Evolutionary conservation across 1,284 basidiomycete genomes (phyloP).

Genomic region (Ganoderma boninense): DNA sequence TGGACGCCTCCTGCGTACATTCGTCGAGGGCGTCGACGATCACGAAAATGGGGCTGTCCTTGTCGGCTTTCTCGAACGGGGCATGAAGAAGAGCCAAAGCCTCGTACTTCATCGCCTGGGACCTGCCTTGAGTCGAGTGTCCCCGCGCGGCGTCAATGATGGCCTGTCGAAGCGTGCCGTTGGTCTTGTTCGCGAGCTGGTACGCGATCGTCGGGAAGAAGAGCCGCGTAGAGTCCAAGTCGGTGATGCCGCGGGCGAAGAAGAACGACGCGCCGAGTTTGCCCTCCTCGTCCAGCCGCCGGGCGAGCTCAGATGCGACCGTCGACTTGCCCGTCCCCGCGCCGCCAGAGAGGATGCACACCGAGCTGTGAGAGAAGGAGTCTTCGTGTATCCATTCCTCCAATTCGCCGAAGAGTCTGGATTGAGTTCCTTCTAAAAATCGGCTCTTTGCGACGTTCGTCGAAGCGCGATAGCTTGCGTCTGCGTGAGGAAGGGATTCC

Average conservation of each 20-base stretch:
- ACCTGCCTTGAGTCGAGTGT: neutral
- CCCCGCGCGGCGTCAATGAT: constrained; percentile 2
- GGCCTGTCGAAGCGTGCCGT: neutral
- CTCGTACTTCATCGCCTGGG: neutral
- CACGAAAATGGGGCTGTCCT: neutral
- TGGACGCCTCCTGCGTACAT: constrained; percentile 10
- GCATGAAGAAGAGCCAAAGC: neutral
- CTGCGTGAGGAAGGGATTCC: constrained; percentile 5
- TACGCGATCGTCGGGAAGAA: constrained; percentile 10
- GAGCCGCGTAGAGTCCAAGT: constrained; percentile 7
- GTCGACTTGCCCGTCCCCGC: constrained; percentile 30
- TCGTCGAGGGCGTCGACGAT: constrained; percentile 14
- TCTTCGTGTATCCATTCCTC: constrained; percentile 11
- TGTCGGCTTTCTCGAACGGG: neutral
- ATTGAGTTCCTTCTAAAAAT: constrained; percentile 29
- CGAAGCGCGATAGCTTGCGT: constrained; percentile 13
- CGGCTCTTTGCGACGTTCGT: constrained; percentile 8
- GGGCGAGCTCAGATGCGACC: constrained; percentile 22
- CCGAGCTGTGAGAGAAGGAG: neutral
- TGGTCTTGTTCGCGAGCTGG: constrained; percentile 9
- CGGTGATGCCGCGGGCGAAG: constrained; percentile 18
- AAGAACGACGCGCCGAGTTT: constrained; percentile 24
- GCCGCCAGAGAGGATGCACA: constrained; percentile 21
- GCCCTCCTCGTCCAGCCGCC: constrained; percentile 9
- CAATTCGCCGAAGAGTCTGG: constrained; percentile 11